Evolutionary conservation across 441 rosid genomes (phyloP).

Genomic region (Eruca vesicaria): DNA sequence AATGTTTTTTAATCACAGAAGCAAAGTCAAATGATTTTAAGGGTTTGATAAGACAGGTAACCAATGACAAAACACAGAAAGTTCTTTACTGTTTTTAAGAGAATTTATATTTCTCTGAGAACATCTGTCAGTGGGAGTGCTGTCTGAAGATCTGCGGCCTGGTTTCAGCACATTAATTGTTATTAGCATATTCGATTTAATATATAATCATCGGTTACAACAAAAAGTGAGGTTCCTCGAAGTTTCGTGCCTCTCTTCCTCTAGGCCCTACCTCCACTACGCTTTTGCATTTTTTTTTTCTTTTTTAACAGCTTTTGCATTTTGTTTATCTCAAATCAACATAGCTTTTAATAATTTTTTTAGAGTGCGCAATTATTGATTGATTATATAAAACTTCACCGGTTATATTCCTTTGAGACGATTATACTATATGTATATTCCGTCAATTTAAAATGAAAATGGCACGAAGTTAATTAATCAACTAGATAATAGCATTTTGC

Average conservation of each 20-base stretch:
- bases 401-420: neutral
- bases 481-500: too few relatives aligned
- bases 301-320: neutral
- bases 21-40: conserved; percentile 14
- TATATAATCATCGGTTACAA: neutral
- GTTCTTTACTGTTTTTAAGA: neutral
- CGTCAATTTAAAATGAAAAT: neutral
- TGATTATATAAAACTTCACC: neutral
- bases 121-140: conserved; percentile 24
- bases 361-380: neutral
- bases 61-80: neutral
- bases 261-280: conserved; percentile 14
- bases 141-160: conserved; percentile 9
- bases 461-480: neutral
- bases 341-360: neutral
- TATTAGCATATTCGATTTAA: neutral
- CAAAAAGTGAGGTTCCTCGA: conserved; percentile 18
- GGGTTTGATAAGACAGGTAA: neutral
- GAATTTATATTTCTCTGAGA: neutral
- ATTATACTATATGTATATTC: neutral
- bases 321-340: neutral
- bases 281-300: neutral
- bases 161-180: neutral
- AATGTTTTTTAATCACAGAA: neutral
- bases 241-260: conserved; percentile 16